Conservation (phyloP, 129 eudicot genomes). For the Flaveria brownii region DNA sequence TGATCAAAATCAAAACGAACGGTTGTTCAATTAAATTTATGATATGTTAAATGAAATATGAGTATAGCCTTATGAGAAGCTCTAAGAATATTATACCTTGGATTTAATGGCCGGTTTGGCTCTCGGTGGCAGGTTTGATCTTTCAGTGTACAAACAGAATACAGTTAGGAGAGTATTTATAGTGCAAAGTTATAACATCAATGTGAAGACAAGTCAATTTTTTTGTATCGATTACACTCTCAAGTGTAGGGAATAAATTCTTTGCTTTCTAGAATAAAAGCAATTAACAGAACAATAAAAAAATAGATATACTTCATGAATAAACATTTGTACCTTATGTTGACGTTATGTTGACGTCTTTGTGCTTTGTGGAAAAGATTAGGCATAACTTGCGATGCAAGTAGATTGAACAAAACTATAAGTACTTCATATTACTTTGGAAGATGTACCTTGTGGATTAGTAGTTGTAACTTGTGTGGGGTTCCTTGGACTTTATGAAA, state of each 20-base stretch:
- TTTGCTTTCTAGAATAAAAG: constrained; percentile 8
- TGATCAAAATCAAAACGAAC: too few species aligned
- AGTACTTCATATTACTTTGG: background rate
- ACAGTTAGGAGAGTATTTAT: background rate
- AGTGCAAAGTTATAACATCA: background rate
- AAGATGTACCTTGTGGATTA: constrained; percentile 1
- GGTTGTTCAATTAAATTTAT: background rate
- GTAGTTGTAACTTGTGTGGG: background rate
- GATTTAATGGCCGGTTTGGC: background rate
- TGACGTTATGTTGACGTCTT: background rate
- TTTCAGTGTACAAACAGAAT: background rate
- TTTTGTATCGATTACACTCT: background rate
- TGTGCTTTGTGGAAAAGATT: background rate
- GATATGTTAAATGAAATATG: background rate
- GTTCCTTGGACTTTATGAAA: background rate
- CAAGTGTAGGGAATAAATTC: constrained; percentile 30
- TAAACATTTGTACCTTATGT: background rate
- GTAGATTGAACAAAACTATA: background rate
- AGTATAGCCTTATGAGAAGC: background rate
- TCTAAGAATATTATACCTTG: background rate
- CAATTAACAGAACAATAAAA: background rate
- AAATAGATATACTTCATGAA: background rate
- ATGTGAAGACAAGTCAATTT: background rate
- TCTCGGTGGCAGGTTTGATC: background rate
- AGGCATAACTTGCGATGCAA: background rate